Evolutionary conservation across 73 alveolate species (phyloP).

Genomic region (Stentor coeruleus): DNA sequence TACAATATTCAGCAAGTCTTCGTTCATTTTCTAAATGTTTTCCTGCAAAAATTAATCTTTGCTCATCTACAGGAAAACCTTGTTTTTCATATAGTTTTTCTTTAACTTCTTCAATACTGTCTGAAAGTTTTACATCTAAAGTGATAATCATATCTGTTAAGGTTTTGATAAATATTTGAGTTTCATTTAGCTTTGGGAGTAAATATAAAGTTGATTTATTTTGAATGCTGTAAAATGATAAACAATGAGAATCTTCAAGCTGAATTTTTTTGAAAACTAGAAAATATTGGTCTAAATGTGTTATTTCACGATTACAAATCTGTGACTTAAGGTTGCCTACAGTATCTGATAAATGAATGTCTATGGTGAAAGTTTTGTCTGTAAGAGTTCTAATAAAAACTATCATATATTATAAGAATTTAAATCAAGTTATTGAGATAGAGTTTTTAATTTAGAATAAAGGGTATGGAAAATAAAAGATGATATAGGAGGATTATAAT

Average conservation of each 20-base stretch:
- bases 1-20: slow-evolving; percentile 31
- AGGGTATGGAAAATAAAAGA: no score
- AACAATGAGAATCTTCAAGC: slow-evolving; percentile 31
- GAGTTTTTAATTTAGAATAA: no score
- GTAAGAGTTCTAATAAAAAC: slow-evolving; percentile 30
- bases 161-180: slow-evolving; percentile 19
- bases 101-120: slow-evolving; percentile 30
- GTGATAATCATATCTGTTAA: slow-evolving; percentile 35
- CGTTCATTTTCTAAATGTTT: slow-evolving; percentile 20
- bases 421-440: no score
- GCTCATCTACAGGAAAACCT: slow-evolving; percentile 36
- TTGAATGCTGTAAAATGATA: slow-evolving; percentile 28
- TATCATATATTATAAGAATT: no score
- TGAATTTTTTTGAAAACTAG: slow-evolving; percentile 18
- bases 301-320: slow-evolving; percentile 33
- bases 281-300: slow-evolving; percentile 23
- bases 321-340: slow-evolving; percentile 28
- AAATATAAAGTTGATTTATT: slow-evolving; percentile 23
- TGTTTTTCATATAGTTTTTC: slow-evolving; percentile 24
- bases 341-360: slow-evolving; percentile 25
- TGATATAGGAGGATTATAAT: no score
- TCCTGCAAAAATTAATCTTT: slow-evolving; percentile 43
- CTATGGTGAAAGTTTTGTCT: slow-evolving; percentile 25
- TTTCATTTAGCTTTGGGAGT: slow-evolving; percentile 28
- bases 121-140: slow-evolving; percentile 31